A percentile compares a stretch with the other conserved stretches of the same genome.
Evolutionary conservation across 1,284 basidiomycete species (phyloP).

Genomic region (Ganoderma lucidum): DNA sequence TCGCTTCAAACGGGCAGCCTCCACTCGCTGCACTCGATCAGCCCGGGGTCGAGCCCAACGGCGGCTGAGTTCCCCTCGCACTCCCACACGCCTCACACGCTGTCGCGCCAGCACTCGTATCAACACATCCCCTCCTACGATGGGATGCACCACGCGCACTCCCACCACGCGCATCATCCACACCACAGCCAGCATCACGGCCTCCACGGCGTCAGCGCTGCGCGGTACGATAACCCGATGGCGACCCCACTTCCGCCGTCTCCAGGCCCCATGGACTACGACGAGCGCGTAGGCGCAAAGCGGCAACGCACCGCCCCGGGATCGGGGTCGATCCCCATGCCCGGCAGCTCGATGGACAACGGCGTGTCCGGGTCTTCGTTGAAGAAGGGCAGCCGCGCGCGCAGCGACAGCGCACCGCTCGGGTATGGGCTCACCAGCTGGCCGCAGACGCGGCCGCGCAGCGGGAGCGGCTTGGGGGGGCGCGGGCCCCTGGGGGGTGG

Average conservation of each 20-base stretch:
- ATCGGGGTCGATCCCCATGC: conserved; percentile 24
- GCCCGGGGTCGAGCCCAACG: conserved; percentile 72
- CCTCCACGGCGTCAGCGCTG: conserved; percentile 33
- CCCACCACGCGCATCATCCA: conserved; percentile 25
- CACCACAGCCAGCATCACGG: conserved; percentile 32
- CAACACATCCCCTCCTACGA: conserved; percentile 9
- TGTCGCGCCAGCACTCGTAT: conserved; percentile 44
- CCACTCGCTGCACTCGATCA: conserved; percentile 51
- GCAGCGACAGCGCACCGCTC: conserved; percentile 57
- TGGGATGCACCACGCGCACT: conserved; percentile 9
- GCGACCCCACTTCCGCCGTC: conserved; percentile 44
- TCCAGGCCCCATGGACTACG: conserved; percentile 43
- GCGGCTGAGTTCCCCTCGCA: conserved; percentile 63
- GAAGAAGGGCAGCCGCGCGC: conserved; percentile 51
- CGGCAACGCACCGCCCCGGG: conserved; percentile 44
- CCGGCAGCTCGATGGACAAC: conserved; percentile 26
- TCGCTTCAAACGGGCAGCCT: conserved; percentile 40
- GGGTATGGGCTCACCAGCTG: conserved; percentile 49
- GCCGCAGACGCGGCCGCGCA: conserved; percentile 46
- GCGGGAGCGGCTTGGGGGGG: conserved; percentile 46
- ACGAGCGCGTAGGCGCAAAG: conserved; percentile 43
- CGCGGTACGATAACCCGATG: conserved; percentile 41
- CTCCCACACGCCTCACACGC: conserved; percentile 47
- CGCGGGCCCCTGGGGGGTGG: conserved; percentile 18
- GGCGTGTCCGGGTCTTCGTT: conserved; percentile 30